A percentile compares a stretch with the other conserved stretches of the same genome.
Evolutionary conservation across 2,329 filamentous ascomycete genomes (phyloP).

Genomic region (Colletotrichum caudatum): DNA sequence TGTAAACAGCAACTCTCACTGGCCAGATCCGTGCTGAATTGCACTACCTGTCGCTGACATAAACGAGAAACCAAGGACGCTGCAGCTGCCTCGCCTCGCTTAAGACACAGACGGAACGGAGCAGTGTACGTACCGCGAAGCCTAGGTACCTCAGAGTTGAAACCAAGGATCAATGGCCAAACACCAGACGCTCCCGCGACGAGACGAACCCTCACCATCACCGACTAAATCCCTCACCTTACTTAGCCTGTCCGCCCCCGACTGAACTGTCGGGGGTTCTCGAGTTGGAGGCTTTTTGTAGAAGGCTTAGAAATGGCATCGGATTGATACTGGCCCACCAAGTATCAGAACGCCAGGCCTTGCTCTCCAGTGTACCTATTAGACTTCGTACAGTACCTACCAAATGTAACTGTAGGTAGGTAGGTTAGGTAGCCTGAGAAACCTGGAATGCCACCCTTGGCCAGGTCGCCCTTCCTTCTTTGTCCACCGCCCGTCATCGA

Average conservation of each 20-base stretch:
- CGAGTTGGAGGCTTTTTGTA: neutral
- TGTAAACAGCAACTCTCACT: no score
- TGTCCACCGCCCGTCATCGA: neutral
- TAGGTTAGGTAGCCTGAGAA: neutral
- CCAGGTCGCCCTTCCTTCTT: neutral
- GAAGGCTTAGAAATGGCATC: neutral
- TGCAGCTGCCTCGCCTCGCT: neutral
- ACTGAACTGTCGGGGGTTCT: neutral
- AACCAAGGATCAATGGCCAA: constrained; percentile 26
- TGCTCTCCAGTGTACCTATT: neutral
- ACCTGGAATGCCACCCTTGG: neutral
- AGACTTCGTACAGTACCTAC: no score
- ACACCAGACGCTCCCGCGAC: constrained; percentile 36
- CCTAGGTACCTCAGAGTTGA: no score
- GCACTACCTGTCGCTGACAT: no score
- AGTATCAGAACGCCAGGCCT: constrained; percentile 33
- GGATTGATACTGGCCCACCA: neutral
- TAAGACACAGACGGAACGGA: neutral
- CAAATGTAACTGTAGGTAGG: no score
- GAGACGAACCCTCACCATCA: constrained; percentile 30
- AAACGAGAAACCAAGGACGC: no score
- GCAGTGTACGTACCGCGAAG: neutral
- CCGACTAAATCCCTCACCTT: neutral
- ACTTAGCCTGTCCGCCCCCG: neutral
- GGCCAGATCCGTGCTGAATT: no score